These are phyloP conservation scores for Syncephalastrum contaminatum DNA, from an alignment of 371 early-diverging fungal genomes.

Conservation along the genomic window DNA sequence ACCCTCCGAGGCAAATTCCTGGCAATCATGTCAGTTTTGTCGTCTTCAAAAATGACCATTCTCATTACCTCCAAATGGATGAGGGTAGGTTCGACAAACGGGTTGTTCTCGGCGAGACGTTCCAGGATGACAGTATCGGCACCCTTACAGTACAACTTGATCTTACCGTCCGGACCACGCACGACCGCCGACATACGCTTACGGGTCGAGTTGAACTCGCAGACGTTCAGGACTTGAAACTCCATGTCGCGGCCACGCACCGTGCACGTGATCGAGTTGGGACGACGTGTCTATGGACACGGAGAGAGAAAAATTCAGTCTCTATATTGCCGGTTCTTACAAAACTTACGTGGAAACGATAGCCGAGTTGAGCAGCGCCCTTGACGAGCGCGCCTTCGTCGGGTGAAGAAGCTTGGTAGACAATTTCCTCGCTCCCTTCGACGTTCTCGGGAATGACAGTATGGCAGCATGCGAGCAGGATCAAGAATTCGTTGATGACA, in stretches of 20 bases:
- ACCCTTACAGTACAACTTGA: constrained; percentile 96
- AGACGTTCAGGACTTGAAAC: constrained; percentile 88
- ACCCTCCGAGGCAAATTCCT: constrained; percentile 88
- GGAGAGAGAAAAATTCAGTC: too few relatives aligned
- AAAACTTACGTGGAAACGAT: constrained; percentile 52
- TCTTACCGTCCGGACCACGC: constrained; percentile 82
- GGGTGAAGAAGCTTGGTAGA: constrained; percentile 89
- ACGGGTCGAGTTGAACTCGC: constrained; percentile 96
- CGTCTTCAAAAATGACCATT: constrained; percentile 1
- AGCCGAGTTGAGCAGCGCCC: constrained; percentile 70
- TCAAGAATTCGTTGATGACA: constrained; percentile 74
- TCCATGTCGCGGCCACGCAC: constrained; percentile 62
- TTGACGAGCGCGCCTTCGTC: constrained; percentile 91
- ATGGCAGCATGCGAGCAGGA: constrained; percentile 91
- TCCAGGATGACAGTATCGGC: constrained; percentile 98
- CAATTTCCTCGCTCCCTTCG: constrained; percentile 67
- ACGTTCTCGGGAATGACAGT: constrained; percentile 93
- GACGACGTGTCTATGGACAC: constrained; percentile 54
- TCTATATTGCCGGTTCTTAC: too few relatives aligned
- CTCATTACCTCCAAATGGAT: constrained; percentile 67
- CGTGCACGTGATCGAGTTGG: constrained; percentile 79
- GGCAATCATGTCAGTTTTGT: constrained; percentile 2
- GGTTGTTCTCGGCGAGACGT: constrained; percentile 73
- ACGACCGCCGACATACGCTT: constrained; percentile 96
- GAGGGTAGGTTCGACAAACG: constrained; percentile 71